phyloP scores from a whole-genome alignment of 2,329 filamentous ascomycete species.

The Fusarium drepaniforme region DNA sequence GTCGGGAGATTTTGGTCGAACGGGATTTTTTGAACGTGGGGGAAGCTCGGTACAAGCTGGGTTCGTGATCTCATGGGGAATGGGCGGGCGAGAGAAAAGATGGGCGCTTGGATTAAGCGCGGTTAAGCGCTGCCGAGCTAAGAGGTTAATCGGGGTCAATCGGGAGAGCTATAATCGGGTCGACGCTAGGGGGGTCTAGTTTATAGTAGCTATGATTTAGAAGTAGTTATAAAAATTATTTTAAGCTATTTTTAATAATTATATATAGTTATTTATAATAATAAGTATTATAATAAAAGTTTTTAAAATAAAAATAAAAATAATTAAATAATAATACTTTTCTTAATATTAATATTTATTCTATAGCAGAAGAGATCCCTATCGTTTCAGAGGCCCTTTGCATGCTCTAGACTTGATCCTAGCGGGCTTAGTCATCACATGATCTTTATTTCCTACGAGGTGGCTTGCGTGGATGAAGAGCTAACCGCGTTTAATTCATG shows the following conservation, averaged over 20 bases:
- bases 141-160: background rate
- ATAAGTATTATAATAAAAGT: background rate
- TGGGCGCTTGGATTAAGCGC: slow-evolving; percentile 41
- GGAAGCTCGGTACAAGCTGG: slow-evolving; percentile 35
- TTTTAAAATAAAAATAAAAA: background rate
- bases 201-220: background rate
- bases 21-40: slow-evolving; percentile 29
- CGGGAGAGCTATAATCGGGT: background rate
- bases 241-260: background rate
- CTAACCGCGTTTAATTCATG: background rate
- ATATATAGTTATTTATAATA: background rate
- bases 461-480: background rate
- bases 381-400: background rate
- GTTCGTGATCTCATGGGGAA: slow-evolving; percentile 44
- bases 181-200: slow-evolving; percentile 12
- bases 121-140: slow-evolving; percentile 30
- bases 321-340: background rate
- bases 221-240: background rate
- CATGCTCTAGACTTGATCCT: background rate
- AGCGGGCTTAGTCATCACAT: background rate
- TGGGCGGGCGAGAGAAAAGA: slow-evolving; percentile 30
- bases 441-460: background rate
- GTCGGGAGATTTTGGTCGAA: slow-evolving; percentile 10
- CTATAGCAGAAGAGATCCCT: background rate
- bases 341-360: background rate